A percentile compares a stretch with the other conserved stretches of the same genome.
phyloP scores from a whole-genome alignment of 139 green algal genomes.

The Micromonas commoda region DNA sequence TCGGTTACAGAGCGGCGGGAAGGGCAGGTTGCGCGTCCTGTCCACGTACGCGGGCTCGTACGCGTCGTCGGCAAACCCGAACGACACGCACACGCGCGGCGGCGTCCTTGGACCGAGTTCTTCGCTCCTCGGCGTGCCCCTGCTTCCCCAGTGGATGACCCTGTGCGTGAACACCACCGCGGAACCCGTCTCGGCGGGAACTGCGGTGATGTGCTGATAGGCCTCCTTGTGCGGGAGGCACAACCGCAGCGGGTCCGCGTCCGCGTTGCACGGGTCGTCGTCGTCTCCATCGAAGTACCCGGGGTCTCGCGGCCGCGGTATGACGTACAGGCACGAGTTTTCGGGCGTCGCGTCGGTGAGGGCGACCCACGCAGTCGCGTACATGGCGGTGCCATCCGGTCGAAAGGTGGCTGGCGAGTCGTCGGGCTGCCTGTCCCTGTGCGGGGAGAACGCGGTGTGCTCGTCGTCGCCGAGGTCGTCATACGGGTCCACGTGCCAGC shows the following conservation, averaged over 20 bases:
- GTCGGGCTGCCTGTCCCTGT: conserved; percentile 57
- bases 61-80: conserved; percentile 41
- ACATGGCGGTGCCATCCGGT: conserved; percentile 46
- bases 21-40: neutral
- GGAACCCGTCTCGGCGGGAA: conserved; percentile 40
- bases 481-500: conserved; percentile 49
- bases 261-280: conserved; percentile 37
- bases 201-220: conserved; percentile 50
- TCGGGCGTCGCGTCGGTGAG: conserved; percentile 49
- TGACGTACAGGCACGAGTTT: conserved; percentile 58
- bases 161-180: conserved; percentile 56
- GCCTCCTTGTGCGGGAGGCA: conserved; percentile 47
- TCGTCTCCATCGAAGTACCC: conserved; percentile 52
- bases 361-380: conserved; percentile 52
- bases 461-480: neutral
- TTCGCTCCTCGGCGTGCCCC: neutral
- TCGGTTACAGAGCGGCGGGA: neutral
- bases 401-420: conserved; percentile 49
- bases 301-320: conserved; percentile 42
- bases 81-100: conserved; percentile 49
- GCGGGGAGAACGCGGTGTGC: conserved; percentile 50
- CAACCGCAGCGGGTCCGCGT: conserved; percentile 40
- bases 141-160: conserved; percentile 58
- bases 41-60: conserved; percentile 52
- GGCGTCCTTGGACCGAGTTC: neutral